Conservation (phyloP, 106 monocot genomes). For the Cymbidium sinense region DNA sequence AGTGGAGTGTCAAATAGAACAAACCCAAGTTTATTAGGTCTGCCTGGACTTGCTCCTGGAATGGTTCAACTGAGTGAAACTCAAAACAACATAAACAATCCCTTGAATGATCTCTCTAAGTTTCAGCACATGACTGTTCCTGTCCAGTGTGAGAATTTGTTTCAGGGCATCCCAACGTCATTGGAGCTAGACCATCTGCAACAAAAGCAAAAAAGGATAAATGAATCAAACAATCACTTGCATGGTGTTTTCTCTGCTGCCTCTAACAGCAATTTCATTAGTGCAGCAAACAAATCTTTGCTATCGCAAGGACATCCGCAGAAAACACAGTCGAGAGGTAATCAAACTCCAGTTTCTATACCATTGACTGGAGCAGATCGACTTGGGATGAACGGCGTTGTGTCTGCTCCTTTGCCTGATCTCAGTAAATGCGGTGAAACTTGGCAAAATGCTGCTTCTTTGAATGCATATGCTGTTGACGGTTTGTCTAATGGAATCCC, state of each 20-base stretch:
- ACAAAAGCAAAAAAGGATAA: conserved; percentile 15
- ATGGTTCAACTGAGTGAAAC: conserved; percentile 27
- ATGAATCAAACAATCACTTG: conserved; percentile 25
- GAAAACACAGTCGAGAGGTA: conserved; percentile 8
- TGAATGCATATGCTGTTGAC: conserved; percentile 7
- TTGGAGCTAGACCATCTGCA: conserved; percentile 29
- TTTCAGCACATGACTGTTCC: conserved; percentile 19
- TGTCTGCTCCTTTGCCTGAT: conserved; percentile 28
- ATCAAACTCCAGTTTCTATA: conserved; percentile 15
- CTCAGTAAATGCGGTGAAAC: conserved; percentile 21
- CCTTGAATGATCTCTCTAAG: conserved; percentile 35
- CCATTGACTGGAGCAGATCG: conserved; percentile 16
- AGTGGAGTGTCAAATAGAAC: conserved; percentile 26
- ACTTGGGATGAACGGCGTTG: conserved; percentile 15
- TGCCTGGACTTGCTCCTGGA: conserved; percentile 35
- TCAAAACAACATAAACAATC: conserved; percentile 24
- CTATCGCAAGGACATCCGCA: conserved; percentile 17
- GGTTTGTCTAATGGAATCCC: background rate
- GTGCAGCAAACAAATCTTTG: conserved; percentile 9
- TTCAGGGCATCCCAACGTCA: conserved; percentile 32
- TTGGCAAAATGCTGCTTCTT: conserved; percentile 27
- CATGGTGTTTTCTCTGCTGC: conserved; percentile 12
- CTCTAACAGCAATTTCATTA: conserved; percentile 17
- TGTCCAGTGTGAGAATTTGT: conserved; percentile 24
- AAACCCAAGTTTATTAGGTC: conserved; percentile 28